Evolutionary conservation across 1,284 basidiomycete genomes (phyloP).

Genomic region (Xerocomus minutiporus): DNA sequence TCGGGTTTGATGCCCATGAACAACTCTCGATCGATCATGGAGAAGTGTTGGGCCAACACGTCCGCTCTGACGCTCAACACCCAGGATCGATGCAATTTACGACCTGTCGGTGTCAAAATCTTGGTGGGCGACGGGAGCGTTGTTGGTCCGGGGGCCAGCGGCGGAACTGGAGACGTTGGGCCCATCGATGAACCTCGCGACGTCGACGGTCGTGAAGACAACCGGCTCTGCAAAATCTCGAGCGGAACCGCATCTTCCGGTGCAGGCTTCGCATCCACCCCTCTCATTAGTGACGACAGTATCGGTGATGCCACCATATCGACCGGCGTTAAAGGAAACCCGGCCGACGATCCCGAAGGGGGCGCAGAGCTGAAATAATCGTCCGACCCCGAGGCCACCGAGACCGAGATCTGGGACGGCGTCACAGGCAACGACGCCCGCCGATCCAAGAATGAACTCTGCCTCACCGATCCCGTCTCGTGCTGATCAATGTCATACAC

Average conservation of each 20-base stretch:
- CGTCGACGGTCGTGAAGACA: constrained; percentile 40
- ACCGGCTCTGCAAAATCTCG: constrained; percentile 60
- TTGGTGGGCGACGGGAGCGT: constrained; percentile 30
- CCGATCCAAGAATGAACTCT: constrained; percentile 5
- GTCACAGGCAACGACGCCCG: constrained; percentile 15
- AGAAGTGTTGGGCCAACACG: constrained; percentile 72
- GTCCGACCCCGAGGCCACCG: constrained; percentile 20
- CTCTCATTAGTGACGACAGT: constrained; percentile 31
- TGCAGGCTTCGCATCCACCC: constrained; percentile 45
- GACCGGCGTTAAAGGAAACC: constrained; percentile 15
- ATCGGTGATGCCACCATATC: constrained; percentile 7
- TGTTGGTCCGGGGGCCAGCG: constrained; percentile 20
- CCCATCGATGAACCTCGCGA: constrained; percentile 30
- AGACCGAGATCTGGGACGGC: constrained; percentile 23
- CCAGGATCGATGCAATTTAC: constrained; percentile 59
- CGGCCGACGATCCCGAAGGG: constrained; percentile 18
- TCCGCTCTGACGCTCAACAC: constrained; percentile 58
- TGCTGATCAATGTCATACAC: constrained; percentile 37
- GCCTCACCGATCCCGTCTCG: constrained; percentile 25
- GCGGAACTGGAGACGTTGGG: constrained; percentile 1
- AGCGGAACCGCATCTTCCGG: constrained; percentile 59
- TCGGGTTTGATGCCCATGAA: constrained; percentile 81
- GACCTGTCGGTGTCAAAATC: constrained; percentile 24
- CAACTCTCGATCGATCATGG: constrained; percentile 84
- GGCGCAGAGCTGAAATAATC: constrained; percentile 22